Base-by-base conservation (phyloP, 805 yeast genomes). In the Lipomyces mesembrius region DNA sequence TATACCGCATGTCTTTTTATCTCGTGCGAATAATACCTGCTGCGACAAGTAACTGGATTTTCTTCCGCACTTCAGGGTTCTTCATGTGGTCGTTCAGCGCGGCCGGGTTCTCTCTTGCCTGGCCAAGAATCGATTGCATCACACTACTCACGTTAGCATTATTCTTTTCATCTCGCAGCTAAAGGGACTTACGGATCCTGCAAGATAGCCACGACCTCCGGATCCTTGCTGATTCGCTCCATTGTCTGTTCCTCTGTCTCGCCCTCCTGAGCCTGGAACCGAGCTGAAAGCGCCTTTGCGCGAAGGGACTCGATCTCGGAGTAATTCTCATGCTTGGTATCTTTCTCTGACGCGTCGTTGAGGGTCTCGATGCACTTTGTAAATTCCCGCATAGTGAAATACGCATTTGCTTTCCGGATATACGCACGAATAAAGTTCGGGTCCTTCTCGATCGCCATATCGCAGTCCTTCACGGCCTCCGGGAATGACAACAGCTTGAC, bases 61-160 rank as follows among this genome's bases (percentile, higher is more conserved):
- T 95, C 79, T 88, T 88, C 76, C 88, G 86, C 60, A 95, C 90
- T 68, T 88, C 96, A 53, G 99, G 98, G 80, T 95, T 95, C 83
- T 87, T 90, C 97, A 95, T 92, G 81, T 95, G 99, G 75, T 94
- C 98, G 78, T 91, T 96, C 74, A 95, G 84, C 63, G 98, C 98
- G 57, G 97, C 97, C 60, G 99, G 99, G 77, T 95, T 90, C 67
- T 87, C 91, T 78, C 89, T 90, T 22, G 98, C 98, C 81, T 95
- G 99, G 73, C 87, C 89, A 77, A 95, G 84, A 72, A 95, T 95
- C 64, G 94, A 88, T 81, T 92, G 95, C 98, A 95, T 94, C 55
- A 94, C 92, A 12, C 55, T 52, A 25, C 17, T 5, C 25, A 52
- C 22, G 34, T 52, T 52, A 52, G 14, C 34, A 22, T 25, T 52